A percentile compares a stretch with the other conserved stretches of the same genome.
phyloP scores from a whole-genome alignment of 306 rosid species.

The Mucuna pruriens region DNA sequence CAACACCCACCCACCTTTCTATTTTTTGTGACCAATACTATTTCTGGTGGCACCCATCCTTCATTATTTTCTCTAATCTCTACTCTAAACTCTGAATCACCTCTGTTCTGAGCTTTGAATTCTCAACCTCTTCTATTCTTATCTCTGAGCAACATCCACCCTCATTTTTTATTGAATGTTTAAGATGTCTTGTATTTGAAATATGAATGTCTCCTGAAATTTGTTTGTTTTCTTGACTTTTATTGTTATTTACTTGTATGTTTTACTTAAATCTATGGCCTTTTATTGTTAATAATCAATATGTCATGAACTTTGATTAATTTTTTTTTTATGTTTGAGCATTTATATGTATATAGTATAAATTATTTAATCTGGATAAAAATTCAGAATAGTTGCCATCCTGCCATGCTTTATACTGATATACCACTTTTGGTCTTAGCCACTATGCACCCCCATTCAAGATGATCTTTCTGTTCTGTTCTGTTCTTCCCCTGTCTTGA shows the following conservation, averaged over 20 bases:
- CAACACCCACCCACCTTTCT: neutral
- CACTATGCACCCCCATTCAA: too few species aligned
- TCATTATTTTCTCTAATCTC: neutral
- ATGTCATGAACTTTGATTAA: neutral
- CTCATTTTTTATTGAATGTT: neutral
- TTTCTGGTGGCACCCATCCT: neutral
- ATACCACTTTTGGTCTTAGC: too few species aligned
- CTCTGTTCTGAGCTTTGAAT: neutral
- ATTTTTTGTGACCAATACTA: neutral
- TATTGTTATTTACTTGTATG: neutral
- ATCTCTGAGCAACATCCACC: neutral
- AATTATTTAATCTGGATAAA: too few species aligned
- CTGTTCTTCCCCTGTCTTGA: too few species aligned
- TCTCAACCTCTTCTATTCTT: neutral
- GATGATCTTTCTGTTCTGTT: too few species aligned
- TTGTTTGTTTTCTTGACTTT: neutral
- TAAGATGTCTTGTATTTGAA: neutral
- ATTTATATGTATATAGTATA: too few species aligned
- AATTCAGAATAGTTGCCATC: too few species aligned
- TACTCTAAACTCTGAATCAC: neutral
- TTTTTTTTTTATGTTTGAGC: too few species aligned
- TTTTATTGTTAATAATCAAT: neutral
- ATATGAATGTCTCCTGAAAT: neutral
- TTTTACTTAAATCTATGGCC: neutral
- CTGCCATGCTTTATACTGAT: too few species aligned